Evolutionary conservation across 805 yeast species (phyloP).

Genomic region (Clavispora santaluciae): DNA sequence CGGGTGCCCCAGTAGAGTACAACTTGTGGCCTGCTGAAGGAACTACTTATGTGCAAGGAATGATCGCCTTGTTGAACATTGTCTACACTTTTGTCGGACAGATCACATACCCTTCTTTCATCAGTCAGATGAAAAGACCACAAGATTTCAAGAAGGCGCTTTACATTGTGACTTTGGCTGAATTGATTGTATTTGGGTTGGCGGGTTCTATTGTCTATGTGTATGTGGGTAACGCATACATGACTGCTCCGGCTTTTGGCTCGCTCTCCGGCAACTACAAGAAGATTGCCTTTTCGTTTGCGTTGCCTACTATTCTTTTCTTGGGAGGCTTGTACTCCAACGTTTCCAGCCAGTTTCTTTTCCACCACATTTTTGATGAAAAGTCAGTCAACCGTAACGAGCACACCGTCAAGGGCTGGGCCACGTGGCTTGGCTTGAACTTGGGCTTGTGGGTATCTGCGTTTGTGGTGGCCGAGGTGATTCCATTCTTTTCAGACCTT

Average conservation of each 20-base stretch:
- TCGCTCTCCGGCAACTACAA: slow-evolving; percentile 43
- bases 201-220: slow-evolving; percentile 59
- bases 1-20: slow-evolving; percentile 38
- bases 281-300: slow-evolving; percentile 55
- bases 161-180: slow-evolving; percentile 46
- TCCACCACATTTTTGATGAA: slow-evolving; percentile 40
- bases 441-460: slow-evolving; percentile 46
- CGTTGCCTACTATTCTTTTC: slow-evolving; percentile 54
- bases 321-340: slow-evolving; percentile 53
- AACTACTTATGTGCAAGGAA: slow-evolving; percentile 48
- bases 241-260: slow-evolving; percentile 59
- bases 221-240: slow-evolving; percentile 50
- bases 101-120: slow-evolving; percentile 58
- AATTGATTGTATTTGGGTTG: slow-evolving; percentile 44
- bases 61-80: slow-evolving; percentile 55
- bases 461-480: slow-evolving; percentile 57
- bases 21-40: slow-evolving; percentile 42
- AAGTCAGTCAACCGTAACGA: slow-evolving; percentile 40
- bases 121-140: slow-evolving; percentile 55
- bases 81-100: slow-evolving; percentile 64
- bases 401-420: slow-evolving; percentile 52
- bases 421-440: slow-evolving; percentile 44
- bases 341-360: slow-evolving; percentile 50
- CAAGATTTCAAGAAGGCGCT: slow-evolving; percentile 54
- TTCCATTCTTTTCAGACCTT: slow-evolving; percentile 59